phyloP scores from a whole-genome alignment of 129 eudicot genomes.

The Saposhnikovia divaricata region DNA sequence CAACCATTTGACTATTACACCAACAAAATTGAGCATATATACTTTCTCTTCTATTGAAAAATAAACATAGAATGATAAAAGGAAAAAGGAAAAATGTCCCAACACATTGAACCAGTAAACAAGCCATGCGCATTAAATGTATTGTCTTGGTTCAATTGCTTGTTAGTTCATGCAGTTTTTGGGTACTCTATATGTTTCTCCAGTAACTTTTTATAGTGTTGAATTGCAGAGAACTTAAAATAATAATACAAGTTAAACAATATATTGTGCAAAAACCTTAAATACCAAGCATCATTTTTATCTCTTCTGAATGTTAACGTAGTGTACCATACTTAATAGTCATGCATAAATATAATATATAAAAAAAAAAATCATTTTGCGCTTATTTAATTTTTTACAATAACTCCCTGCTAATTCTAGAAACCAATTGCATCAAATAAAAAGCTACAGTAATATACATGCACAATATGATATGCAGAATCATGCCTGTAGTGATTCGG shows the following conservation, averaged over 20 bases:
- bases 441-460: background rate
- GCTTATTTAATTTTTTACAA: background rate
- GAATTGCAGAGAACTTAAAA: background rate
- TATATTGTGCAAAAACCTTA: background rate
- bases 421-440: background rate
- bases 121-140: background rate
- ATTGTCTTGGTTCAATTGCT: background rate
- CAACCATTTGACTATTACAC: background rate
- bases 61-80: background rate
- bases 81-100: background rate
- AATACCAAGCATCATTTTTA: background rate
- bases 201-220: background rate
- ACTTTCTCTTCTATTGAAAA: background rate
- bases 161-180: background rate
- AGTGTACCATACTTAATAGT: background rate
- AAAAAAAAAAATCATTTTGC: no score
- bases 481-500: conserved; percentile 83
- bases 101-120: background rate
- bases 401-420: background rate
- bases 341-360: background rate
- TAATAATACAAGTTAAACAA: background rate
- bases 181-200: background rate
- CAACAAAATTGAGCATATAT: background rate
- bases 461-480: background rate
- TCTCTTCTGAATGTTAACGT: background rate